Percentiles rank a stretch among this genome's conserved stretches.
These are phyloP conservation scores for Tetrahymena malaccensis DNA, from an alignment of 73 alveolate species.

Conservation along the genomic window DNA sequence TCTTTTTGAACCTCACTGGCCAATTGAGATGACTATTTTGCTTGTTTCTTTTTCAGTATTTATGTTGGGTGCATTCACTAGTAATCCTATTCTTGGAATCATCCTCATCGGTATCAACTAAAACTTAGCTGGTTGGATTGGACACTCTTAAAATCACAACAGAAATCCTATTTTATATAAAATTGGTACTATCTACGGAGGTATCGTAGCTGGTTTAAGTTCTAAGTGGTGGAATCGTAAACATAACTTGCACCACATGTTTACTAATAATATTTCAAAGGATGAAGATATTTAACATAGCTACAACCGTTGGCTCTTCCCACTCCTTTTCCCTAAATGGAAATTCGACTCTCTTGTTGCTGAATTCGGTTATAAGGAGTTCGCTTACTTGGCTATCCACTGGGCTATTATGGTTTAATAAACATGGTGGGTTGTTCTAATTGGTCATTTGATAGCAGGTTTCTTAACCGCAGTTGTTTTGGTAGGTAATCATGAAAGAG, in stretches of 20 bases:
- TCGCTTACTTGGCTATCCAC: conserved; percentile 2
- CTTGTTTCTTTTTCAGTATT: conserved; percentile 8
- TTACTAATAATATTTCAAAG: conserved; percentile 30
- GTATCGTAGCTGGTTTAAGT: conserved; percentile 31
- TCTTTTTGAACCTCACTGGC: conserved; percentile 39
- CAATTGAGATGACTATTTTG: conserved; percentile 7
- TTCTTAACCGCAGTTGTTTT: conserved; percentile 27
- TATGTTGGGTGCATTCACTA: conserved; percentile 24
- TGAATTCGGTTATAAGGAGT: background rate
- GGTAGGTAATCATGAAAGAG: conserved; percentile 43
- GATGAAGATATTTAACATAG: conserved; percentile 36
- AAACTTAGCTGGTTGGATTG: conserved; percentile 38
- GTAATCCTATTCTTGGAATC: conserved; percentile 17
- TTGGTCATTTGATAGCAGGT: conserved; percentile 28
- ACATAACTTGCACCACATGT: conserved; percentile 33
- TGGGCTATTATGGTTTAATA: conserved; percentile 2
- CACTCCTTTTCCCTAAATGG: conserved; percentile 26
- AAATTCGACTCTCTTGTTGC: conserved; percentile 25
- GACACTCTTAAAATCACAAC: conserved; percentile 37
- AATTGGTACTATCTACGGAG: conserved; percentile 6
- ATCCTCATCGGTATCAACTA: conserved; percentile 7
- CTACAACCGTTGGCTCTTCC: conserved; percentile 15
- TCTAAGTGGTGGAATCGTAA: conserved; percentile 40
- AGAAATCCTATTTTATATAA: conserved; percentile 35
- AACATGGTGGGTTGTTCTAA: conserved; percentile 15